These are phyloP conservation scores for Aspergillus thermomutatus DNA, from an alignment of 2,329 filamentous ascomycete genomes.

Conservation along the genomic window DNA sequence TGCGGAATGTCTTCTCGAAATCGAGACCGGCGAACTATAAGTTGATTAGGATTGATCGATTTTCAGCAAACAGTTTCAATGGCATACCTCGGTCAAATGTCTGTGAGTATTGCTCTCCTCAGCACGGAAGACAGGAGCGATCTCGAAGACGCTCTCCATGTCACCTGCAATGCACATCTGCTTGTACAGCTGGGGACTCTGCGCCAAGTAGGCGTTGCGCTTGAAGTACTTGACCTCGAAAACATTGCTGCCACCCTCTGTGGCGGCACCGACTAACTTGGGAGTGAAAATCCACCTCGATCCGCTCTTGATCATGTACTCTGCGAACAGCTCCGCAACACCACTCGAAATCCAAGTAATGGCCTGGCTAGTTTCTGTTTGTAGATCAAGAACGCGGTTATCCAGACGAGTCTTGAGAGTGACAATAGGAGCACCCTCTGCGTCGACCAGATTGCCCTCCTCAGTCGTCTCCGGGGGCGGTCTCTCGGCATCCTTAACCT, in stretches of 20 bases:
- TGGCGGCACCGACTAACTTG: slow-evolving; percentile 82
- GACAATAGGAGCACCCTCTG: slow-evolving; percentile 63
- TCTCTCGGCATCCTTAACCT: slow-evolving; percentile 52
- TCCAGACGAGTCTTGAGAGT: slow-evolving; percentile 81
- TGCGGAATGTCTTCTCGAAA: slow-evolving; percentile 50
- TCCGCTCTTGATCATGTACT: slow-evolving; percentile 71
- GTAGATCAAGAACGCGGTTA: slow-evolving; percentile 90
- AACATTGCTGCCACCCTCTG: slow-evolving; percentile 89
- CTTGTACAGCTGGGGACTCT: slow-evolving; percentile 65
- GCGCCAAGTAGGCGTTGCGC: slow-evolving; percentile 67
- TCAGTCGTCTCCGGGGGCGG: slow-evolving; percentile 44
- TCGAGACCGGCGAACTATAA: slow-evolving; percentile 49
- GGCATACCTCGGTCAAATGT: slow-evolving; percentile 59
- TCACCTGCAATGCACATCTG: slow-evolving; percentile 65
- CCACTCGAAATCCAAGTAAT: slow-evolving; percentile 70
- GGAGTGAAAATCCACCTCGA: slow-evolving; percentile 88
- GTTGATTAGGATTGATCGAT: slow-evolving; percentile 13
- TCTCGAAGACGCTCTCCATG: slow-evolving; percentile 62
- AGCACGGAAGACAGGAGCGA: slow-evolving; percentile 64
- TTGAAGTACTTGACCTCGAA: slow-evolving; percentile 90
- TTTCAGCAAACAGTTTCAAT: not conserved
- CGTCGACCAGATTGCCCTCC: slow-evolving; percentile 48
- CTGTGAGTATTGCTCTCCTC: slow-evolving; percentile 67
- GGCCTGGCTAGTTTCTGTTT: slow-evolving; percentile 85
- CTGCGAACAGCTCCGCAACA: slow-evolving; percentile 67